These are phyloP conservation scores for Fraxinus dipetala DNA, from an alignment of 305 asterid species.

Conservation along the genomic window DNA sequence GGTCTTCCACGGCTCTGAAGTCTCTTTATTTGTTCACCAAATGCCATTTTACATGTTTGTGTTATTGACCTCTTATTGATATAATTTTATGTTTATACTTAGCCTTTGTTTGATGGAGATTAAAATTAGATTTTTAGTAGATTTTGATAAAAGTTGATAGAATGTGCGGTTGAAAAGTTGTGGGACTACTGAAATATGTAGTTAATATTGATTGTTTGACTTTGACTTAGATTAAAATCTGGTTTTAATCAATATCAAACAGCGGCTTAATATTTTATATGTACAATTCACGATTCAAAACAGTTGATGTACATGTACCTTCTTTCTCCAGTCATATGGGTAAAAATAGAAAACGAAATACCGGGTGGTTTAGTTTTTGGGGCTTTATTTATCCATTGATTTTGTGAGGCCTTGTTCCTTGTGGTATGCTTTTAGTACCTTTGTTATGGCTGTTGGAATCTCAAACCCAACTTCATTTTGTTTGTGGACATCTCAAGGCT, in stretches of 20 bases:
- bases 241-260: too few relatives aligned
- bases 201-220: too few relatives aligned
- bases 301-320: not conserved
- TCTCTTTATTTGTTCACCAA: not conserved
- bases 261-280: too few relatives aligned
- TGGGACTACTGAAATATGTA: too few relatives aligned
- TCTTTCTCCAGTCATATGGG: not conserved
- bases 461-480: not conserved
- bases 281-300: not conserved
- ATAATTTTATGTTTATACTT: not conserved
- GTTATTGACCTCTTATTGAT: not conserved
- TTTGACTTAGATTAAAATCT: too few relatives aligned
- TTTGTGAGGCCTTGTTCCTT: conserved; percentile 5
- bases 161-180: too few relatives aligned
- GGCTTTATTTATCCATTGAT: conserved; percentile 10
- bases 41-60: not conserved
- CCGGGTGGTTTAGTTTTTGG: not conserved
- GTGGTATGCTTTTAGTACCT: not conserved
- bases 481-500: conserved; percentile 30
- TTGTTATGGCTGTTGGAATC: not conserved
- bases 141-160: too few relatives aligned
- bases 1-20: not conserved
- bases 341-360: not conserved
- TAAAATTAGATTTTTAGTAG: too few relatives aligned
- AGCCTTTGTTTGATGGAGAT: too few relatives aligned